Evolutionary conservation across 2,329 filamentous ascomycete genomes (phyloP).

Genomic region (Colletotrichum siamense): DNA sequence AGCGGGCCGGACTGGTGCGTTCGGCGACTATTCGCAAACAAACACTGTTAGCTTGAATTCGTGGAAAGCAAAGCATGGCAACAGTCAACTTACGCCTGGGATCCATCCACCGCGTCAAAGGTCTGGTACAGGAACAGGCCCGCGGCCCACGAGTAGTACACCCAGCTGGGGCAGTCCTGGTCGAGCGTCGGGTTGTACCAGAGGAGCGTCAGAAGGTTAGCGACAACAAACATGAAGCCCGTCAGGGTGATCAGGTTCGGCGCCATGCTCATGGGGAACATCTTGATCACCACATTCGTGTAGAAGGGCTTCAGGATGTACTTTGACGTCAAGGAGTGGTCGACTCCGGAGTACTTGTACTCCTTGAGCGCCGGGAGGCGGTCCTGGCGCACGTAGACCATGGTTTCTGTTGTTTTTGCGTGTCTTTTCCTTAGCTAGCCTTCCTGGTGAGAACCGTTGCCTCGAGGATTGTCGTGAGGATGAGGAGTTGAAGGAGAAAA

Average conservation of each 20-base stretch:
- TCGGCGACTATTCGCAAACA: slow-evolving; percentile 66
- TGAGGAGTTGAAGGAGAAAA: neutral
- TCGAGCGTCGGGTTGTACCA: slow-evolving; percentile 97
- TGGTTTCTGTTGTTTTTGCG: slow-evolving; percentile 43
- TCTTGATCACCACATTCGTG: slow-evolving; percentile 89
- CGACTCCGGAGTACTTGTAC: slow-evolving; percentile 95
- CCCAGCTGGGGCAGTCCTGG: slow-evolving; percentile 92
- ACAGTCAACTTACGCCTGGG: slow-evolving; percentile 75
- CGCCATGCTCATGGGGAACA: slow-evolving; percentile 96
- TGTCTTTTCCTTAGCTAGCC: neutral
- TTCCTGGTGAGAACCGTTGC: neutral
- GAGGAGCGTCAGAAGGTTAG: slow-evolving; percentile 88
- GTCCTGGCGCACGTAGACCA: slow-evolving; percentile 96
- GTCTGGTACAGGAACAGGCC: slow-evolving; percentile 97
- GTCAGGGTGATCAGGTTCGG: slow-evolving; percentile 86
- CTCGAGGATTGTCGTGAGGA: neutral
- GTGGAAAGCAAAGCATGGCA: neutral
- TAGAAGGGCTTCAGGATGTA: slow-evolving; percentile 99
- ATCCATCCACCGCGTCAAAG: slow-evolving; percentile 95
- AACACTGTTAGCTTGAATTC: neutral
- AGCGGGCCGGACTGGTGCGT: slow-evolving; percentile 92
- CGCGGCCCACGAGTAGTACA: slow-evolving; percentile 89
- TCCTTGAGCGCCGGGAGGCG: slow-evolving; percentile 86
- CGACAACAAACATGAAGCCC: slow-evolving; percentile 87
- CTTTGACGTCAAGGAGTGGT: slow-evolving; percentile 87